These are phyloP conservation scores for Phytophthora hybrid DNA, from an alignment of 352 stramenopile species.

Conservation along the genomic window DNA sequence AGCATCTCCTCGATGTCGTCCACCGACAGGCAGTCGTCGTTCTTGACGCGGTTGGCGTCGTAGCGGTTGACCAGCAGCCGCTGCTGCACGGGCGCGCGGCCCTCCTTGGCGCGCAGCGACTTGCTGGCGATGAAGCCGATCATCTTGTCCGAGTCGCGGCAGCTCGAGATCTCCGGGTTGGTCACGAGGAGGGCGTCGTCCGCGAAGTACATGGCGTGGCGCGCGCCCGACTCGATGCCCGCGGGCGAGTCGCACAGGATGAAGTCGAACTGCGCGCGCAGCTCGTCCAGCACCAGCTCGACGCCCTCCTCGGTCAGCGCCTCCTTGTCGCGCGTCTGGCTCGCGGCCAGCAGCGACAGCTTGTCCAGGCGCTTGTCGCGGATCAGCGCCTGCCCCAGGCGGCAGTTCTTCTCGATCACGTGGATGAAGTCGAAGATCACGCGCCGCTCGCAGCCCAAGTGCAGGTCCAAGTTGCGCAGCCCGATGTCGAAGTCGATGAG, in stretches of 20 bases:
- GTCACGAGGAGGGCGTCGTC: slow-evolving; percentile 94
- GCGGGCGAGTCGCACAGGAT: slow-evolving; percentile 92
- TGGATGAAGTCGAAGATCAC: slow-evolving; percentile 97
- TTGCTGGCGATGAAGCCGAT: slow-evolving; percentile 94
- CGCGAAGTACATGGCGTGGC: slow-evolving; percentile 94
- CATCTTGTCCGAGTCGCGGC: slow-evolving; percentile 96
- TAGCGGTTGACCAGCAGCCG: slow-evolving; percentile 93
- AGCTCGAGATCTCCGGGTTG: slow-evolving; percentile 94
- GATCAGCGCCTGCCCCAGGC: slow-evolving; percentile 90
- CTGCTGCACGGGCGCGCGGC: slow-evolving; percentile 78
- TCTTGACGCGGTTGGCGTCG: slow-evolving; percentile 89
- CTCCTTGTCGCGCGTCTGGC: slow-evolving; percentile 93
- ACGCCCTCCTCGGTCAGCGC: slow-evolving; percentile 91
- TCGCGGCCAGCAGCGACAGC: slow-evolving; percentile 88
- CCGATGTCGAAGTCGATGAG: slow-evolving; percentile 96
- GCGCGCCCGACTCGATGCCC: slow-evolving; percentile 90
- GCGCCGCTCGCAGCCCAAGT: slow-evolving; percentile 91
- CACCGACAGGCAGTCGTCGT: slow-evolving; percentile 91
- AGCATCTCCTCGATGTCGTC: slow-evolving; percentile 95
- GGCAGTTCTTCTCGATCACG: slow-evolving; percentile 92
- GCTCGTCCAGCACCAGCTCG: slow-evolving; percentile 83
- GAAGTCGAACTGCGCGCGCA: slow-evolving; percentile 89
- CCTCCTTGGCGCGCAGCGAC: slow-evolving; percentile 85
- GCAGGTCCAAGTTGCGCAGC: slow-evolving; percentile 93
- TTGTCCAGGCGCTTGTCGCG: slow-evolving; percentile 90